A percentile compares a stretch with the other conserved stretches of the same genome.
Conservation (phyloP, 75 land plant genomes). For the Cunninghamia lanceolata region DNA sequence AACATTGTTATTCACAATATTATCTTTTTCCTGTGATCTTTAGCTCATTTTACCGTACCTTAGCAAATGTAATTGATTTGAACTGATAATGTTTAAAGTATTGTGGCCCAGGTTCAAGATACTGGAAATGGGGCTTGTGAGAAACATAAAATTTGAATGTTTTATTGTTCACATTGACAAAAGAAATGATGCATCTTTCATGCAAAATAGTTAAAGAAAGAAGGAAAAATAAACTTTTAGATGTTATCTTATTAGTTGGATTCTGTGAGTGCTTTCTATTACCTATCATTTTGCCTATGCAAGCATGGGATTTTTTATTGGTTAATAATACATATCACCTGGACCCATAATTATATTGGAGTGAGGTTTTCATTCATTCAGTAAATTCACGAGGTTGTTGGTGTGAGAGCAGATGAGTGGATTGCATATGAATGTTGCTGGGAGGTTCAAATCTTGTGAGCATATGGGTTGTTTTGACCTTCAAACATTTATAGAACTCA, state of each 20-base stretch:
- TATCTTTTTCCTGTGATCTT: neutral
- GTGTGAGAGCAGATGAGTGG: slow-evolving; percentile 79
- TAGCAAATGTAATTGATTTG: neutral
- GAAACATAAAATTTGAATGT: neutral
- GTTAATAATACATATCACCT: neutral
- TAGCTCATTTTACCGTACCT: neutral
- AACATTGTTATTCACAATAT: neutral
- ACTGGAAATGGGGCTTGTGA: neutral
- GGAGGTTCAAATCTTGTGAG: slow-evolving; percentile 89
- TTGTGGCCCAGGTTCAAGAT: neutral
- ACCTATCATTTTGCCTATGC: neutral
- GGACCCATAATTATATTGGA: neutral
- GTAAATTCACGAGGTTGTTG: neutral
- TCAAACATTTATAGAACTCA: slow-evolving; percentile 86
- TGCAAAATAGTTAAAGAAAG: neutral
- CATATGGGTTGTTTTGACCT: slow-evolving; percentile 99
- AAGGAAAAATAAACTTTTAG: neutral
- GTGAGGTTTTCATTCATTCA: neutral
- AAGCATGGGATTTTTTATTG: neutral
- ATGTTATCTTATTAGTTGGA: neutral
- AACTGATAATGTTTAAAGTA: neutral
- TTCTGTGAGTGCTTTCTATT: neutral
- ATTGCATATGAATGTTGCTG: slow-evolving; percentile 83
- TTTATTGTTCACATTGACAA: neutral
- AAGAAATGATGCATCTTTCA: neutral